phyloP scores from a whole-genome alignment of 2,329 filamentous ascomycete genomes.

The Penicillium corylophilum region DNA sequence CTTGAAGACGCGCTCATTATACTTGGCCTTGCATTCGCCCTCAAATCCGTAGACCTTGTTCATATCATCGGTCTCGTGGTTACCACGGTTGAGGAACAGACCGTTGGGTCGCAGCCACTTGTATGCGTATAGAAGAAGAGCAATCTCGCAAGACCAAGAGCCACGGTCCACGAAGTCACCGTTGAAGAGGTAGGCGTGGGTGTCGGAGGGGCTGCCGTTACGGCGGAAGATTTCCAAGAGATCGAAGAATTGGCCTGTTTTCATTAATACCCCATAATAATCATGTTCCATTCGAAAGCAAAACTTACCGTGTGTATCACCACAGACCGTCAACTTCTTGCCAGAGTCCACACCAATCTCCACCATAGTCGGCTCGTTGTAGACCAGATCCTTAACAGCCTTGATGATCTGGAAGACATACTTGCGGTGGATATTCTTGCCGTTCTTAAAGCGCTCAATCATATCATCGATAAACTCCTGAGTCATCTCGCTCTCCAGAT shows the following conservation, averaged over 20 bases:
- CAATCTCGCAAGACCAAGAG: constrained; percentile 98
- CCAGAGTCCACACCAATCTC: constrained; percentile 80
- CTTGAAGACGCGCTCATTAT: constrained; percentile 94
- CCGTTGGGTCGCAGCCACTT: constrained; percentile 87
- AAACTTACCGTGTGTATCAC: constrained; percentile 82
- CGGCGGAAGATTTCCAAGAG: constrained; percentile 92
- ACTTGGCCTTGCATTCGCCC: constrained; percentile 97
- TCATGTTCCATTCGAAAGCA: neutral
- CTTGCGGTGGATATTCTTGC: constrained; percentile 93
- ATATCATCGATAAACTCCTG: constrained; percentile 97
- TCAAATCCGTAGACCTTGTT: constrained; percentile 98
- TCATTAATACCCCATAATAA: constrained; percentile 1
- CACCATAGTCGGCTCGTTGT: constrained; percentile 94
- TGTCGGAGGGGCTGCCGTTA: constrained; percentile 80
- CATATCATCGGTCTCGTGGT: constrained; percentile 99
- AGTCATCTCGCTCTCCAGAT: constrained; percentile 79
- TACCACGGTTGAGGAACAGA: constrained; percentile 96
- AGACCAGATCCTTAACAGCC: constrained; percentile 83
- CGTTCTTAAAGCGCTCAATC: constrained; percentile 91
- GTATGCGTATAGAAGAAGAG: constrained; percentile 88
- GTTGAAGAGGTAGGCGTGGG: constrained; percentile 95
- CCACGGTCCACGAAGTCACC: constrained; percentile 97
- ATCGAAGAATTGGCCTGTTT: constrained; percentile 91
- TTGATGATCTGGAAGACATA: constrained; percentile 97
- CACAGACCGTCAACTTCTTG: constrained; percentile 85